These are phyloP conservation scores for Saturnispora galanensis DNA, from an alignment of 805 yeast species.

Conservation along the genomic window DNA sequence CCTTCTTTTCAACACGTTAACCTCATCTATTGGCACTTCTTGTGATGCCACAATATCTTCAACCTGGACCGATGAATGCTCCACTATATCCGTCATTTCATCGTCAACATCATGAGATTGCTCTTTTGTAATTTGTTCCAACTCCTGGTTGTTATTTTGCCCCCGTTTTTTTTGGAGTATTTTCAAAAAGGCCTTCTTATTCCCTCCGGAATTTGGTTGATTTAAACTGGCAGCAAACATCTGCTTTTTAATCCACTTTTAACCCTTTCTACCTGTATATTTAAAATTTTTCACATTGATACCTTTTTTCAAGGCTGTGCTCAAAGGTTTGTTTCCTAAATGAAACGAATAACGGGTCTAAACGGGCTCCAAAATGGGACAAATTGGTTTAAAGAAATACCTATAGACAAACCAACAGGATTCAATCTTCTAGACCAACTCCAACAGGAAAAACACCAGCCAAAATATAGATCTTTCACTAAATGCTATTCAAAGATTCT, in stretches of 20 bases:
- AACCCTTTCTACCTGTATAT: no score
- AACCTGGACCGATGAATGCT: conserved; percentile 9
- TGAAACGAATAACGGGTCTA: background rate
- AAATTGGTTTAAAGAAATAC: background rate
- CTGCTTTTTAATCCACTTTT: background rate
- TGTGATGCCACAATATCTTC: conserved; percentile 11
- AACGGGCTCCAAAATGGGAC: no score
- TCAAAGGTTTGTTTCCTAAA: background rate
- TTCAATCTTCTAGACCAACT: background rate
- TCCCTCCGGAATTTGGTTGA: background rate
- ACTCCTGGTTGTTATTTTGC: background rate
- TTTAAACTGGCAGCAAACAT: conserved; percentile 7
- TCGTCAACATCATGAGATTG: conserved; percentile 2
- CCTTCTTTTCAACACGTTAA: conserved; percentile 11
- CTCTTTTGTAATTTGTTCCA: conserved; percentile 7
- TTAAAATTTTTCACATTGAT: background rate
- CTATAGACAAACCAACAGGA: background rate
- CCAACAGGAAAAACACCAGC: background rate
- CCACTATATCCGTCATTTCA: conserved; percentile 12
- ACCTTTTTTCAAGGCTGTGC: conserved; percentile 1
- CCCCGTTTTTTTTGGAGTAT: conserved; percentile 1
- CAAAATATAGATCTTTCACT: background rate
- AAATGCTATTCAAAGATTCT: conserved; percentile 1
- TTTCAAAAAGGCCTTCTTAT: background rate
- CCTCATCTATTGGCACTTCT: background rate